Percentiles rank a stretch among this genome's conserved stretches.
phyloP scores from a whole-genome alignment of 2,329 filamentous ascomycete genomes.

The Colletotrichum shisoi region DNA sequence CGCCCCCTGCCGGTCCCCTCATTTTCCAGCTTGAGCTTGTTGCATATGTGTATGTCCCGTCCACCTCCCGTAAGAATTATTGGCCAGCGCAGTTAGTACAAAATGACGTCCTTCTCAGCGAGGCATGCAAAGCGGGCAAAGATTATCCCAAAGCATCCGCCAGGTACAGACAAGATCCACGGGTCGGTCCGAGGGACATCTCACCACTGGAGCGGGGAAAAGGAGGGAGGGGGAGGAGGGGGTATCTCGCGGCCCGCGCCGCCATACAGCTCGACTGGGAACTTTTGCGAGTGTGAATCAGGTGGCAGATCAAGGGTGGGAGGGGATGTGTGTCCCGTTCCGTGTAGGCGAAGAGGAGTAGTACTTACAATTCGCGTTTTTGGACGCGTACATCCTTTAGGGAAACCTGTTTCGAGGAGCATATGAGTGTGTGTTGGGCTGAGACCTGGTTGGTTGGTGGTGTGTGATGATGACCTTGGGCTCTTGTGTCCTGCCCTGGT shows the following conservation, averaged over 20 bases:
- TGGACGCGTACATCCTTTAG: background rate
- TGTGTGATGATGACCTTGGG: background rate
- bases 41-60: background rate
- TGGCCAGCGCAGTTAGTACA: background rate
- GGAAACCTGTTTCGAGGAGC: background rate
- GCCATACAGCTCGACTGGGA: background rate
- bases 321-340: background rate
- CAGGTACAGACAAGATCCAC: too few relatives aligned
- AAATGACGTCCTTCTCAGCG: background rate
- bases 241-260: slow-evolving; percentile 1
- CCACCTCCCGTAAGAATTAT: background rate
- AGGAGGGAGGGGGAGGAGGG: background rate
- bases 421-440: background rate
- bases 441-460: background rate
- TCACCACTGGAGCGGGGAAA: background rate
- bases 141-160: background rate
- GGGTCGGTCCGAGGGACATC: too few relatives aligned
- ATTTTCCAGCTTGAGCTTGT: background rate
- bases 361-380: background rate
- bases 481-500: background rate
- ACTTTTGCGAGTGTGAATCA: background rate
- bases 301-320: background rate
- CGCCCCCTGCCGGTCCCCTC: too few relatives aligned
- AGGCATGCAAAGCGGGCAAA: slow-evolving; percentile 4
- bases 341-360: background rate